Evolutionary conservation across 179 eudicot genomes (phyloP).

Genomic region (Beta macrorhiza): DNA sequence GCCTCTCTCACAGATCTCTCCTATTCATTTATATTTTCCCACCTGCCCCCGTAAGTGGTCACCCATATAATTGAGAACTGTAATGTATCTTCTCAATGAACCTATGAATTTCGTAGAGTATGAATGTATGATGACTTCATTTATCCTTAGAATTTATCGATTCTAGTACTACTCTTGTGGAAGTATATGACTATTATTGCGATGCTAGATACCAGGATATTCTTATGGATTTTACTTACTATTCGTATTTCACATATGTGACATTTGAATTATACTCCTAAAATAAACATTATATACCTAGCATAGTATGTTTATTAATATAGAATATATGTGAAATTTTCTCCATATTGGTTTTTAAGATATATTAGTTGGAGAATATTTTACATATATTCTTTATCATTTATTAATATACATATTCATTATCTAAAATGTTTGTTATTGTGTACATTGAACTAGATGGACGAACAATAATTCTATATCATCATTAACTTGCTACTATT

Average conservation of each 20-base stretch:
- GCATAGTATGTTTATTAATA: no score
- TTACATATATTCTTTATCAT: no score
- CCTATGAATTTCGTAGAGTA: neutral
- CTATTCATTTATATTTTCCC: neutral
- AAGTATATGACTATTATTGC: neutral
- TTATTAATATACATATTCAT: no score
- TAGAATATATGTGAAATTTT: no score
- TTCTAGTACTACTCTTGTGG: neutral
- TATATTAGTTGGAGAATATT: no score
- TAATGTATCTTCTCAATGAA: neutral
- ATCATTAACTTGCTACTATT: no score
- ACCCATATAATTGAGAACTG: conserved; percentile 14
- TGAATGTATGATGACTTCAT: neutral
- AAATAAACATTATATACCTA: no score
- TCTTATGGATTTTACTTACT: neutral
- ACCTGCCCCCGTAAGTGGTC: conserved; percentile 23
- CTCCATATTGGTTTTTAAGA: no score
- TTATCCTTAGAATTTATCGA: neutral
- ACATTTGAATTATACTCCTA: no score
- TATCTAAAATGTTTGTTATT: no score
- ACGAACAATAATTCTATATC: no score
- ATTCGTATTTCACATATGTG: neutral
- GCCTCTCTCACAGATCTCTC: conserved; percentile 40
- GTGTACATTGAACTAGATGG: no score
- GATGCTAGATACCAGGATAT: neutral